Evolutionary conservation across 2,329 filamentous ascomycete genomes (phyloP).

Genomic region (Xylariaceae sp.): DNA sequence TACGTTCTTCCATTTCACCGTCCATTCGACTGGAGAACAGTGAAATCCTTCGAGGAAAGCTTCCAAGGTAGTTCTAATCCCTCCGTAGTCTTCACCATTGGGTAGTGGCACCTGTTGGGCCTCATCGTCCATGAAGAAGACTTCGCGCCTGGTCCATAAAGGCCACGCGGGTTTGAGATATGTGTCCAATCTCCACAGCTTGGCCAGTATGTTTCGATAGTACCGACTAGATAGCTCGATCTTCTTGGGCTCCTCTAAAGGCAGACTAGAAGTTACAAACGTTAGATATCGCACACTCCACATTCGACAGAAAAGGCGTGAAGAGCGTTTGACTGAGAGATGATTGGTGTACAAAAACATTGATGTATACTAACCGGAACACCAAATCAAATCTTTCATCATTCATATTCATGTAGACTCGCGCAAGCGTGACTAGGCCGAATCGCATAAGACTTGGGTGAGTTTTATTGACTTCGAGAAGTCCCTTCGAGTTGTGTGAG

Average conservation of each 20-base stretch:
- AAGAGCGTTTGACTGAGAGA: too few relatives aligned
- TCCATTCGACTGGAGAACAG: conserved; percentile 51
- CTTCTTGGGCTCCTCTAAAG: conserved; percentile 42
- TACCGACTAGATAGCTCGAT: conserved; percentile 54
- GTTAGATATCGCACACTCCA: conserved; percentile 3
- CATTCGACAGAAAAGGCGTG: not conserved
- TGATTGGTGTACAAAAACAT: not conserved
- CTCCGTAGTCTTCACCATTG: conserved; percentile 54
- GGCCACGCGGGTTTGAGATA: conserved; percentile 59
- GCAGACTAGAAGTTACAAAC: conserved; percentile 32
- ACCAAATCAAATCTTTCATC: conserved; percentile 56
- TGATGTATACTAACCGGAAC: conserved; percentile 45
- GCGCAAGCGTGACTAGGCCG: conserved; percentile 52
- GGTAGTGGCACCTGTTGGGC: conserved; percentile 53
- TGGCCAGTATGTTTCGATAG: conserved; percentile 53
- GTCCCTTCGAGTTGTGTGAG: conserved; percentile 41
- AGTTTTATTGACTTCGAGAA: conserved; percentile 34
- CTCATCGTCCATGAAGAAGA: conserved; percentile 53
- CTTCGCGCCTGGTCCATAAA: conserved; percentile 49
- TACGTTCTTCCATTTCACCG: conserved; percentile 45
- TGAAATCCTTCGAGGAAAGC: conserved; percentile 54
- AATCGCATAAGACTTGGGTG: conserved; percentile 49
- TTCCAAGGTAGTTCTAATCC: conserved; percentile 52
- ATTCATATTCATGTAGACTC: conserved; percentile 49
- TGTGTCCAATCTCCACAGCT: conserved; percentile 53